Conservation (phyloP, 108 stramenopile genomes). For the Cyclotella kingstonii region DNA sequence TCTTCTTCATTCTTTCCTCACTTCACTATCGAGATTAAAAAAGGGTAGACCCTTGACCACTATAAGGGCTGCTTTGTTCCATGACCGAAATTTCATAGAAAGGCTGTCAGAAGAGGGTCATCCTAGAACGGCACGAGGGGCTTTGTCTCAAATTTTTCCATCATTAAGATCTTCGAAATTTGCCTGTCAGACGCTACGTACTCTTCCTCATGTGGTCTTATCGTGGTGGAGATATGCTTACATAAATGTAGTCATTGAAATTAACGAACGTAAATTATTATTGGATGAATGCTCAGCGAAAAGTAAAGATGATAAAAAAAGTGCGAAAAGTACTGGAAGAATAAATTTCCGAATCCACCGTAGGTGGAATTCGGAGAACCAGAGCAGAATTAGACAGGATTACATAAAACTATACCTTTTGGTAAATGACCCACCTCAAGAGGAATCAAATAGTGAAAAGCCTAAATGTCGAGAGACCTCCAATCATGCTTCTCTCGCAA, state of each 20-base stretch:
- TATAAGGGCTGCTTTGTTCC: conserved; percentile 39
- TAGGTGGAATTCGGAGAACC: conserved; percentile 50
- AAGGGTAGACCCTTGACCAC: conserved; percentile 59
- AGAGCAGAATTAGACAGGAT: conserved; percentile 54
- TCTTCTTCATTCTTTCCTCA: conserved; percentile 45
- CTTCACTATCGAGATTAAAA: conserved; percentile 52
- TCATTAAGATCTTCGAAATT: conserved; percentile 20
- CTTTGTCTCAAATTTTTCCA: conserved; percentile 21
- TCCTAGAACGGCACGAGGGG: conserved; percentile 26
- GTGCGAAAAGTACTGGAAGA: conserved; percentile 32
- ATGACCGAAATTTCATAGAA: conserved; percentile 14
- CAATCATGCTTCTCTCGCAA: neutral
- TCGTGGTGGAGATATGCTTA: conserved; percentile 73
- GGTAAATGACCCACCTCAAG: conserved; percentile 19
- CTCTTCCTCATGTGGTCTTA: conserved; percentile 35
- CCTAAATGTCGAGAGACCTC: conserved; percentile 8
- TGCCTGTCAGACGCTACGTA: conserved; percentile 2
- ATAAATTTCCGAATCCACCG: neutral
- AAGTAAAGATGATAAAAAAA: conserved; percentile 15
- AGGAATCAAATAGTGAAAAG: too few relatives aligned
- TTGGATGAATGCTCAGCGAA: conserved; percentile 12
- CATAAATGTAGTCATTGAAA: conserved; percentile 50
- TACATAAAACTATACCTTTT: conserved; percentile 66
- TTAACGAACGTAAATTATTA: conserved; percentile 46
- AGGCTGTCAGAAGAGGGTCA: conserved; percentile 25